Evolutionary conservation across 2,329 filamentous ascomycete genomes (phyloP).

Genomic region (Elsinoe arachidis): DNA sequence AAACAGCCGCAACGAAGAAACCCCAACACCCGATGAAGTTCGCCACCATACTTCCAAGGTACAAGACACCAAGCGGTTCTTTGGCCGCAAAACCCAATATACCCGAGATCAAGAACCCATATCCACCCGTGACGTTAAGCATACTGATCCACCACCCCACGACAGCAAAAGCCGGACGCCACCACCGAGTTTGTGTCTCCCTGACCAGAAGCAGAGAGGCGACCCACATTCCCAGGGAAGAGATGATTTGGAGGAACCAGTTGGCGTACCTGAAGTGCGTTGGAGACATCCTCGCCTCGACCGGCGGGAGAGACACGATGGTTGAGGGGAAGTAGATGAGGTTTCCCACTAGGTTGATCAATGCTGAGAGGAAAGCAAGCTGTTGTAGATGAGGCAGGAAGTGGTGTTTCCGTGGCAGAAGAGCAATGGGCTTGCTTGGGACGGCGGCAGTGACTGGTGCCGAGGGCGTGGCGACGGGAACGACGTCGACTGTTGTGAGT

Average conservation of each 20-base stretch:
- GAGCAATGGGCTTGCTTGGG: slow-evolving; percentile 50
- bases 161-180: slow-evolving; percentile 44
- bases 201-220: slow-evolving; percentile 53
- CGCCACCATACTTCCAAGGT: slow-evolving; percentile 8
- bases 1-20: slow-evolving; percentile 12
- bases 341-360: slow-evolving; percentile 48
- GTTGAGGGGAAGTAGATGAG: slow-evolving; percentile 57
- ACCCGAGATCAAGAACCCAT: slow-evolving; percentile 14
- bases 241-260: slow-evolving; percentile 55
- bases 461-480: not conserved
- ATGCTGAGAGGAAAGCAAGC: slow-evolving; percentile 53
- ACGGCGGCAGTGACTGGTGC: slow-evolving; percentile 29
- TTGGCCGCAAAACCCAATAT: slow-evolving; percentile 6
- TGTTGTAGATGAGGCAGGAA: slow-evolving; percentile 35
- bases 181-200: slow-evolving; percentile 57
- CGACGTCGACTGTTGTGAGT: not conserved
- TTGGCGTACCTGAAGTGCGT: slow-evolving; percentile 46
- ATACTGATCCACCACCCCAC: slow-evolving; percentile 59
- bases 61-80: not conserved
- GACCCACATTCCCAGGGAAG: slow-evolving; percentile 53
- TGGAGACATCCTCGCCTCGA: slow-evolving; percentile 42
- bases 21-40: slow-evolving; percentile 13
- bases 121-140: slow-evolving; percentile 56
- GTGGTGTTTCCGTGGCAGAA: slow-evolving; percentile 52
- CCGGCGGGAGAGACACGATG: slow-evolving; percentile 50